Base-by-base conservation (phyloP, 148 eudicot genomes). In the Silene conica region DNA sequence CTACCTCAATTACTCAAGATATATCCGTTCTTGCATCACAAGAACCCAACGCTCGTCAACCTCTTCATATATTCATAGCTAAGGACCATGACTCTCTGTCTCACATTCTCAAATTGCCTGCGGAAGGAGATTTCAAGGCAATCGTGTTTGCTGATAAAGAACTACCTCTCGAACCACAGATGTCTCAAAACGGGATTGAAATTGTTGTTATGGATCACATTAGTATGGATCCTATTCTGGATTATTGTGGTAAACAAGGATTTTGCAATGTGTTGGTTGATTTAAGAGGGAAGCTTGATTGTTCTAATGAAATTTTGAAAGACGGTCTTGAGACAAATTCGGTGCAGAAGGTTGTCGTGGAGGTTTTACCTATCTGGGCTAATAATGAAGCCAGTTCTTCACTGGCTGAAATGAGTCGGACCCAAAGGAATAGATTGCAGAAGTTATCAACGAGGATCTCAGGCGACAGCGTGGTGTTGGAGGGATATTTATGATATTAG, bases 11-110 rank as follows among this genome's bases (percentile, higher is more conserved):
- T 23, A 41, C 80, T 1, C 77, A 75, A 9, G 83, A 80, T 8
- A 75, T 74, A 25, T 79, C 86, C 28, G 48, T 84, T 55, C 85
- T 89, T 50, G 22, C 68, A 63, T 92, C 99, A 5, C 75, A 79
- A 56, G 97, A 95, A 82, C 90, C 92, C 4, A 91, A 89, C 57
- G 89, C 97, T 76, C 88, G 78, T 67, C 97, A 92, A 81, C 99
- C 97, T 74, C 85, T 85, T 60, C 83, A 88, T 60, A 78, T 95
- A 71, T 57, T 92, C 45, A 19, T 95, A 74, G 83, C 96, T 70
- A 91, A 84, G 68, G 38, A 63, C 71, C 76, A 78, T n/a, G 50
- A 58, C 69, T 64, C 86, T 55, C 83, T 76, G 20, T 72, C 80
- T 74, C 83, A 77, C 50, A 70, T 87, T 60, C 85, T 89, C 16